Conservation (phyloP, 1,284 basidiomycete species). For the Austroboletus niveus region DNA sequence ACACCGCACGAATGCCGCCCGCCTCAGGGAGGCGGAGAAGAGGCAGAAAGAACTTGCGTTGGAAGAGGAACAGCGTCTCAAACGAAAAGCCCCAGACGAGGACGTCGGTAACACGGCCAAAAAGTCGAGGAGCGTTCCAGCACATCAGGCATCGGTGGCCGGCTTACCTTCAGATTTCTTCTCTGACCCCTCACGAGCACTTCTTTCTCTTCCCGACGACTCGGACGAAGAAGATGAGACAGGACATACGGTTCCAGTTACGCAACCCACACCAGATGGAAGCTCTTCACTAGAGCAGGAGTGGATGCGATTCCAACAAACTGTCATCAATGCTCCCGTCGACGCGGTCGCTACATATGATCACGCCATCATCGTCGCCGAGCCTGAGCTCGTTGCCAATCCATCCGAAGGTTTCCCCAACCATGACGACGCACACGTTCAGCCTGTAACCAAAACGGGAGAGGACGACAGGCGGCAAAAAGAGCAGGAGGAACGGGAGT, state of each 20-base stretch:
- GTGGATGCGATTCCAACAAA: constrained; percentile 66
- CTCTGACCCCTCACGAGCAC: constrained; percentile 65
- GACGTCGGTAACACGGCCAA: constrained; percentile 23
- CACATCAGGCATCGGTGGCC: constrained; percentile 9
- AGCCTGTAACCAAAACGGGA: constrained; percentile 36
- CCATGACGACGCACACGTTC: constrained; percentile 23
- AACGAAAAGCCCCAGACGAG: constrained; percentile 44
- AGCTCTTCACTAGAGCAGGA: constrained; percentile 53
- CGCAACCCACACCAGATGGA: constrained; percentile 11
- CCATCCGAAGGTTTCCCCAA: constrained; percentile 54
- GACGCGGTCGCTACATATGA: constrained; percentile 51
- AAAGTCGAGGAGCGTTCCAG: constrained; percentile 33
- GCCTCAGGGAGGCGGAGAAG: constrained; percentile 53
- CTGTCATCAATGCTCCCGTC: constrained; percentile 45
- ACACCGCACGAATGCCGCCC: constrained; percentile 63
- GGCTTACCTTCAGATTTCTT: constrained; percentile 73
- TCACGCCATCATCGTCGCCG: constrained; percentile 67
- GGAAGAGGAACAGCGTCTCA: constrained; percentile 30
- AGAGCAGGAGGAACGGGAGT: constrained; percentile 70
- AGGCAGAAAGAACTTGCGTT: constrained; percentile 37
- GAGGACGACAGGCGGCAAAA: constrained; percentile 46
- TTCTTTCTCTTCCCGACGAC: constrained; percentile 36
- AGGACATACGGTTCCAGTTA: neutral
- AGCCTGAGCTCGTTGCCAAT: constrained; percentile 54
- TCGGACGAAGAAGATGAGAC: constrained; percentile 48